Evolutionary conservation across 192 early-diverging fungal genomes (phyloP), one percentile per base, ranked within the genome.

Genomic region (Fimicolochytrium jonesii): DNA sequence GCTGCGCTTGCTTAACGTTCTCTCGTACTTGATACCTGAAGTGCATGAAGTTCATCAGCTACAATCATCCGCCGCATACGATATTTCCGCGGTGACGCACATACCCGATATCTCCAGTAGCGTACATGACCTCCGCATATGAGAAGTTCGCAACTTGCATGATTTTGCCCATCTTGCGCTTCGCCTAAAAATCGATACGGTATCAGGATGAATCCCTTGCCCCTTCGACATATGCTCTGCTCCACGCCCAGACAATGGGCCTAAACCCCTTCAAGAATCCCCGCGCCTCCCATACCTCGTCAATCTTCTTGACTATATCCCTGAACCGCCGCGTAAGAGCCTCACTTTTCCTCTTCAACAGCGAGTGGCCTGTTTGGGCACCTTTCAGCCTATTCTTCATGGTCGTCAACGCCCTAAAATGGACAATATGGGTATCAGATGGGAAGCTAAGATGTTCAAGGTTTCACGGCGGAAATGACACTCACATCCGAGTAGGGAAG

Each of bases 141-240:
- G 97, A 98, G 67, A 99, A 99, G 18, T 92, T 94, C 15, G 97
- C 97, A 52, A 85, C 85, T 69, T 99, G 96, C 91, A 99, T 91
- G 41, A 99, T 88, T 71, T 92, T 93, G 52, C 95, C 95, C 97
- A 99, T 99, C 78, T 96, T 94, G 41, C 87, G 77, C 67, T 99
- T 99, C 43, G 94, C 87, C 91, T 93, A n/a, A 9, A 39, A 39
- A 17, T 39, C 37, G 37, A 9, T 39, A 17, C 37, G 10, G 37
- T 39, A 39, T 39, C 37, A 39, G 28, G 17, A n/a, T 57, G 56
- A 15, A 18, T n/a, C 20, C 17, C 33, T 62, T 13, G 42, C 22
- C 36, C n/a, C 7, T 56, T 66, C 34, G 28, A 7, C 44, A 68
- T 51, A 4, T 39, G 11, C 39, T n/a, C 39, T 1, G 17, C 17